Conservation (phyloP, 148 eudicot species). For the Vaccinium macrocarpon region DNA sequence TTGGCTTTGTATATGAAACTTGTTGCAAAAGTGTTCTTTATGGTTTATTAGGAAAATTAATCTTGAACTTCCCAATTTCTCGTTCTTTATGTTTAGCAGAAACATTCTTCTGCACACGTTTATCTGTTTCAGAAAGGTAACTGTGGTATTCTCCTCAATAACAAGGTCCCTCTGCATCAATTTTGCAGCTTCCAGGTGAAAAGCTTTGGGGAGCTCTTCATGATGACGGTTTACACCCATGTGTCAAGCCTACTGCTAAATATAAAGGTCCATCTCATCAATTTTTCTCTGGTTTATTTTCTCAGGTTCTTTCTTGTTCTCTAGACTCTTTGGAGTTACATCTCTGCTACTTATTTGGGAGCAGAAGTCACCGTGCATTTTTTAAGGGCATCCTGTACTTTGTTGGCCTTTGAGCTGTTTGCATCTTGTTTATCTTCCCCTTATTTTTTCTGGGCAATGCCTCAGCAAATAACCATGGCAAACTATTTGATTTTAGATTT, state of each 20-base stretch:
- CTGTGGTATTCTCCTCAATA: constrained; percentile 4
- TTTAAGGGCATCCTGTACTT: background rate
- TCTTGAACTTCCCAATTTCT: background rate
- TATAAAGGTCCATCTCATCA: constrained; percentile 51
- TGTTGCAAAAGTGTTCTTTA: background rate
- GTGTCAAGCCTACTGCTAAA: constrained; percentile 60
- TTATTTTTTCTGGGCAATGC: background rate
- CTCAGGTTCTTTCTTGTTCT: background rate
- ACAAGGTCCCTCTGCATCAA: background rate
- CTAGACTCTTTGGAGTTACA: background rate
- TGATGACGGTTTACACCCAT: constrained; percentile 50
- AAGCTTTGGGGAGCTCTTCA: constrained; percentile 48
- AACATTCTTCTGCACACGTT: background rate
- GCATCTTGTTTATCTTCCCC: background rate
- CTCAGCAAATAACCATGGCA: background rate
- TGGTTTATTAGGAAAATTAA: background rate
- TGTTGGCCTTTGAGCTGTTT: background rate
- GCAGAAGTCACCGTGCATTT: background rate
- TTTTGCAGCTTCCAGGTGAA: constrained; percentile 41
- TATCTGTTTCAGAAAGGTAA: background rate
- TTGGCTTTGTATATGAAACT: background rate
- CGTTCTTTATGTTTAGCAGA: background rate
- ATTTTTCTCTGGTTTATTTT: background rate
- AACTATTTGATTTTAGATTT: background rate
- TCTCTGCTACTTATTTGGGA: background rate